Conservation (phyloP, 768 basidiomycete genomes). For the Suillus sp. region DNA sequence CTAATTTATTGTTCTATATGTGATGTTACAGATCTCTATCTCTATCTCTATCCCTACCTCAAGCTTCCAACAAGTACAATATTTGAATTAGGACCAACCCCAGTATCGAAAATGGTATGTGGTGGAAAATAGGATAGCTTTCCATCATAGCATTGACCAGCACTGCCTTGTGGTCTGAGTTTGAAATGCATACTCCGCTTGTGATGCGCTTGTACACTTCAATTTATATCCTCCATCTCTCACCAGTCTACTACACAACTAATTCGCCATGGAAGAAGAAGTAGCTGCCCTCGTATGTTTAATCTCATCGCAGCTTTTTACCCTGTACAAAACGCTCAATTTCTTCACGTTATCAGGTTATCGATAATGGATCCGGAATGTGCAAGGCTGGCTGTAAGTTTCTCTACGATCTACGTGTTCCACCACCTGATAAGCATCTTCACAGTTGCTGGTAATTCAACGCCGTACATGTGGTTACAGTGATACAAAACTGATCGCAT, state of each 20-base stretch:
- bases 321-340: conserved; percentile 9
- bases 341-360: conserved; percentile 53
- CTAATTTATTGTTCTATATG: too few relatives aligned
- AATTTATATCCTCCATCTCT: conserved; percentile 19
- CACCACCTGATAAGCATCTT: conserved; percentile 25
- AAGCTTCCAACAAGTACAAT: too few relatives aligned
- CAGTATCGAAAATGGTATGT: too few relatives aligned
- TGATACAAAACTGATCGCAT: conserved; percentile 13
- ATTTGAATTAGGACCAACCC: too few relatives aligned
- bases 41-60: too few relatives aligned
- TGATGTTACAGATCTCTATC: too few relatives aligned
- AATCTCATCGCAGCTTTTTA: background rate
- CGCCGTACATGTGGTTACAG: background rate
- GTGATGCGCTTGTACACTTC: background rate
- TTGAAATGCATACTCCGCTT: conserved; percentile 8
- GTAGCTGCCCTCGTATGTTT: conserved; percentile 54
- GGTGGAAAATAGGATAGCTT: too few relatives aligned
- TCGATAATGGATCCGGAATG: conserved; percentile 98
- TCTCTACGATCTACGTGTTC: conserved; percentile 11
- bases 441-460: conserved; percentile 61
- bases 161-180: conserved; percentile 7
- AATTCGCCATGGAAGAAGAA: conserved; percentile 60
- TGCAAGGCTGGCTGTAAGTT: conserved; percentile 98
- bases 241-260: conserved; percentile 25
- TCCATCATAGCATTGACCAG: background rate